Evolutionary conservation across 768 basidiomycete genomes (phyloP).

Genomic region (Chiua virens): DNA sequence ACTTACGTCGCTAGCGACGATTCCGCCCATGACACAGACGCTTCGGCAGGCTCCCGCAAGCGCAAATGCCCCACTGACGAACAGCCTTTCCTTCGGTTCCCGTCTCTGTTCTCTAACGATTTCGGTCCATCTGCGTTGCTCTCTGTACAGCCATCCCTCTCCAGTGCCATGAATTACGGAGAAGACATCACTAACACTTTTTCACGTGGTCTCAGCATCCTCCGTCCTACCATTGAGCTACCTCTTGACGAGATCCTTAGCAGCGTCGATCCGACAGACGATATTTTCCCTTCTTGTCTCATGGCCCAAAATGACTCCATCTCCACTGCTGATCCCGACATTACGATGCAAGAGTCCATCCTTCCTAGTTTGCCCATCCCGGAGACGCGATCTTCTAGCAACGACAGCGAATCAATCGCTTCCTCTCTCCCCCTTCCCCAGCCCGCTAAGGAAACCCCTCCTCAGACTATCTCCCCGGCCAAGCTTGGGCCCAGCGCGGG

Average conservation of each 20-base stretch:
- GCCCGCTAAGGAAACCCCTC: constrained; percentile 39
- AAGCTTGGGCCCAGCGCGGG: constrained; percentile 57
- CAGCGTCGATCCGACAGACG: constrained; percentile 28
- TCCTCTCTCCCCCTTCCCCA: constrained; percentile 37
- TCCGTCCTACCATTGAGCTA: constrained; percentile 81
- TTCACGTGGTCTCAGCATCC: constrained; percentile 58
- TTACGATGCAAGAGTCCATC: constrained; percentile 30
- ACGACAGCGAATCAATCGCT: constrained; percentile 1
- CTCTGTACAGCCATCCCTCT: constrained; percentile 63
- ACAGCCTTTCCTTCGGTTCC: constrained; percentile 59
- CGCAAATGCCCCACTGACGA: constrained; percentile 26
- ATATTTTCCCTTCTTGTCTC: constrained; percentile 1
- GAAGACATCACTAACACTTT: constrained; percentile 59
- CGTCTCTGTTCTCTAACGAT: constrained; percentile 67
- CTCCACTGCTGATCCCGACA: constrained; percentile 16
- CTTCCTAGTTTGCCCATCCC: constrained; percentile 8
- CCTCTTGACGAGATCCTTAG: constrained; percentile 79
- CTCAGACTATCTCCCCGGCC: constrained; percentile 57
- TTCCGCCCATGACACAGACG: constrained; percentile 22
- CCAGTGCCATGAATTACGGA: constrained; percentile 72
- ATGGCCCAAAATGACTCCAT: constrained; percentile 6
- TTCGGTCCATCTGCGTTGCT: constrained; percentile 80
- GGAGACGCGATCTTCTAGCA: constrained; percentile 9
- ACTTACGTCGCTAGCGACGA: constrained; percentile 34
- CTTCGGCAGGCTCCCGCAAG: constrained; percentile 26